phyloP scores from a whole-genome alignment of 306 rosid genomes.

The Heteromeles arbutifolia region DNA sequence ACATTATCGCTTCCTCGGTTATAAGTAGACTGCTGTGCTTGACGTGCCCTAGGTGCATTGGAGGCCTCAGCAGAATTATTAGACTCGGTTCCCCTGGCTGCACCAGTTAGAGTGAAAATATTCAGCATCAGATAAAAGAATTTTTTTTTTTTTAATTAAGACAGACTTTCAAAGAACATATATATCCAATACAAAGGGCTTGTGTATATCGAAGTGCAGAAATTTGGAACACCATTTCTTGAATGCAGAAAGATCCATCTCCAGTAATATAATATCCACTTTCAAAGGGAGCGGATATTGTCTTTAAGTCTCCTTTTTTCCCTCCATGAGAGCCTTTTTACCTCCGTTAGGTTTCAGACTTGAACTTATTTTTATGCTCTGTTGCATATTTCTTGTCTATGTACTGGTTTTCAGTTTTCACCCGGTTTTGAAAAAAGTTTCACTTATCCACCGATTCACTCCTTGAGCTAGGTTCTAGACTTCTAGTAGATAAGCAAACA shows the following conservation, averaged over 20 bases:
- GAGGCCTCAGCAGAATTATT: conserved; percentile 33
- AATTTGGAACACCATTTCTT: neutral
- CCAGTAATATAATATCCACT: neutral
- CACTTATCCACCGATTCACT: neutral
- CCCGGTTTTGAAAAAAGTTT: neutral
- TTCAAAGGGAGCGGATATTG: neutral
- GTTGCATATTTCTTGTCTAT: neutral
- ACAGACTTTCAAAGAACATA: neutral
- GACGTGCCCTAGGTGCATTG: conserved; percentile 21
- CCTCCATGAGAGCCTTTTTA: neutral
- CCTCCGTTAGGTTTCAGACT: neutral
- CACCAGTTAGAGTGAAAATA: conserved; percentile 13
- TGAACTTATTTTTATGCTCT: neutral
- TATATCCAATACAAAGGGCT: neutral
- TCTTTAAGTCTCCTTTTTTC: neutral
- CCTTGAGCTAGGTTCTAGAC: neutral
- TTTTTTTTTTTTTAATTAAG: no score
- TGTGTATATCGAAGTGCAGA: neutral
- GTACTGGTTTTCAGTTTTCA: neutral
- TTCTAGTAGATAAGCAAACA: neutral
- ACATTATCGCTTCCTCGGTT: conserved; percentile 37
- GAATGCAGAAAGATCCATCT: neutral
- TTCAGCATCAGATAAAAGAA: neutral
- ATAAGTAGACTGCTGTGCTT: conserved; percentile 23
- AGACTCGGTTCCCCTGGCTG: conserved; percentile 25